A percentile compares a stretch with the other conserved stretches of the same genome.
phyloP scores from a whole-genome alignment of 441 rosid species.

The Corymbia citriodora region DNA sequence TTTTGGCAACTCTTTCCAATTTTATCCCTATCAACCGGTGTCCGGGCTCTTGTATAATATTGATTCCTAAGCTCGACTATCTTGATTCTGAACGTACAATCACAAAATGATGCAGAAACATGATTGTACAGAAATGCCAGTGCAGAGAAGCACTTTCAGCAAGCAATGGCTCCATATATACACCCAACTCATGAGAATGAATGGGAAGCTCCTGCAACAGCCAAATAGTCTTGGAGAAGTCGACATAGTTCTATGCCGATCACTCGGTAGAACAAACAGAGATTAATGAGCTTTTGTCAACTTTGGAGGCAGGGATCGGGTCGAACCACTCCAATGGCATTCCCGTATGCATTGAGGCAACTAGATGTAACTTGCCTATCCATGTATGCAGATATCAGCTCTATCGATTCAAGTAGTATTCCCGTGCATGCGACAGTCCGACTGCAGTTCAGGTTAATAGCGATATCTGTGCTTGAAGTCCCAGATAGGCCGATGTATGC shows the following conservation, averaged over 20 bases:
- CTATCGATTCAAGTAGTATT: conserved; percentile 15
- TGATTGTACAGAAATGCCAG: background rate
- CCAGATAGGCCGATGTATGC: conserved; percentile 22
- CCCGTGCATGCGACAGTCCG: conserved; percentile 27
- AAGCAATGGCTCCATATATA: background rate
- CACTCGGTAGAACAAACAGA: background rate
- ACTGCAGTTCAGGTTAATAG: conserved; percentile 42
- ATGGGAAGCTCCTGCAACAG: background rate
- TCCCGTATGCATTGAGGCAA: conserved; percentile 31
- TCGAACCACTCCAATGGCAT: background rate
- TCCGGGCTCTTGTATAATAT: background rate
- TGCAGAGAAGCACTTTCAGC: background rate
- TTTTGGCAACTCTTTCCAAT: too few species aligned
- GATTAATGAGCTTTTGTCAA: background rate
- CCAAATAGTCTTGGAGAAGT: background rate
- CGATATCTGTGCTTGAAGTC: conserved; percentile 36
- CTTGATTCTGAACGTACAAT: background rate
- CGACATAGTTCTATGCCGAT: background rate
- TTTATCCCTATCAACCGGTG: background rate
- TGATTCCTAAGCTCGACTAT: background rate
- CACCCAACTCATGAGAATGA: background rate
- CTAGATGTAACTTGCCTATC: conserved; percentile 1
- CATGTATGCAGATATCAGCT: conserved; percentile 4
- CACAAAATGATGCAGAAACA: background rate
- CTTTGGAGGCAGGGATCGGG: conserved; percentile 11